phyloP scores from a whole-genome alignment of 2,329 filamentous ascomycete species.

The Aaosphaeria arxii region DNA sequence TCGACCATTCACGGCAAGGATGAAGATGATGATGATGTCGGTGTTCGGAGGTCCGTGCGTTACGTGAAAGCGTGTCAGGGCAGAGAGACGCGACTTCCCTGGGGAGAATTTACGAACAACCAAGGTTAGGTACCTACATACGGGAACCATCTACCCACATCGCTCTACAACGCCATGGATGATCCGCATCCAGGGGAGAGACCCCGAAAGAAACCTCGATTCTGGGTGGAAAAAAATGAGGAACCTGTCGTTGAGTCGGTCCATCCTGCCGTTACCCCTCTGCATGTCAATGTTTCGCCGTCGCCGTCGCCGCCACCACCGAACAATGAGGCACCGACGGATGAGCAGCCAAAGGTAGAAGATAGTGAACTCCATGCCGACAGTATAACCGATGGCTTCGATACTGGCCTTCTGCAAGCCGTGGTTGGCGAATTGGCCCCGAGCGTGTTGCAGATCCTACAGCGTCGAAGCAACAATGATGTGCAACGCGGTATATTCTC shows the following conservation, averaged over 20 bases:
- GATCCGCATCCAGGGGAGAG: constrained; percentile 48
- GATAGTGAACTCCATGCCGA: neutral
- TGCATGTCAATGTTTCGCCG: too few species aligned
- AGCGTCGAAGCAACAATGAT: constrained; percentile 50
- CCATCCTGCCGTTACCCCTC: neutral
- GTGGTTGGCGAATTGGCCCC: constrained; percentile 55
- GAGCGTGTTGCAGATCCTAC: constrained; percentile 47
- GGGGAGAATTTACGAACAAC: neutral
- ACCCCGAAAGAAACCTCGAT: constrained; percentile 61
- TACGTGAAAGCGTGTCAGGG: constrained; percentile 28
- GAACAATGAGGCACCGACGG: too few species aligned
- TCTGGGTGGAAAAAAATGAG: constrained; percentile 31
- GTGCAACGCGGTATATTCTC: constrained; percentile 47
- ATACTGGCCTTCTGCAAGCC: constrained; percentile 53
- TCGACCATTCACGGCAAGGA: too few species aligned
- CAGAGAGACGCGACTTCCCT: constrained; percentile 18
- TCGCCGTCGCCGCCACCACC: too few species aligned
- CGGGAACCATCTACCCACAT: neutral
- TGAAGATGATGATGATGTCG: constrained; percentile 16
- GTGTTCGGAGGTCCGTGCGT: constrained; percentile 15
- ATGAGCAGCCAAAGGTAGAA: too few species aligned
- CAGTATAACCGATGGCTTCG: constrained; percentile 47
- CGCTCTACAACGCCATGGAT: constrained; percentile 23
- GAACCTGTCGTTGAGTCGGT: constrained; percentile 2
- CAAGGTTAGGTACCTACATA: too few species aligned